Evolutionary conservation across 768 basidiomycete genomes (phyloP).

Genomic region (Glaciozyma antarctica): DNA sequence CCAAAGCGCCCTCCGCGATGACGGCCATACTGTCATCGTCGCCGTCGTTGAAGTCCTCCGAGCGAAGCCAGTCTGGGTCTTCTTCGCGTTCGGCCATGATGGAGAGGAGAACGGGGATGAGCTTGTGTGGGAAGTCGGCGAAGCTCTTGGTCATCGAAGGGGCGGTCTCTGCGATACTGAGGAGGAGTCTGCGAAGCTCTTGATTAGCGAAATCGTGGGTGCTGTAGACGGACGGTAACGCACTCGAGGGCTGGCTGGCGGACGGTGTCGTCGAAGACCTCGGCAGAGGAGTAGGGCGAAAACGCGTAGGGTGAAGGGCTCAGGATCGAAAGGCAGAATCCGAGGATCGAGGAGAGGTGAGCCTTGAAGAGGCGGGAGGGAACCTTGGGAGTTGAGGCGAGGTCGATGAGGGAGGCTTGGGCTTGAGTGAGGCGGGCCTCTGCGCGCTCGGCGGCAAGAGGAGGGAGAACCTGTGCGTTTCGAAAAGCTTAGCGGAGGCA

Average conservation of each 20-base stretch:
- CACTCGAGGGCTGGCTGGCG: not conserved
- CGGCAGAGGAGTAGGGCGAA: not conserved
- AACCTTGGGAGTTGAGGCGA: not conserved
- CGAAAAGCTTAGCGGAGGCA: not conserved
- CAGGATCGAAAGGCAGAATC: constrained; percentile 42
- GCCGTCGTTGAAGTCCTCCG: constrained; percentile 45
- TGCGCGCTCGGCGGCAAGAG: constrained; percentile 50
- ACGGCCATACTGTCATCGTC: constrained; percentile 55
- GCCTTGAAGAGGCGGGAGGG: constrained; percentile 52
- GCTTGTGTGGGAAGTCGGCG: constrained; percentile 58
- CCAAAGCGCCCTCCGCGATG: constrained; percentile 71
- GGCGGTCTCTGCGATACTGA: constrained; percentile 64
- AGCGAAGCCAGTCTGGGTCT: constrained; percentile 41
- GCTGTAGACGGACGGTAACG: not conserved
- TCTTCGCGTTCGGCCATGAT: constrained; percentile 71
- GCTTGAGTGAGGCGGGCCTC: not conserved
- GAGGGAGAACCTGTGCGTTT: constrained; percentile 48
- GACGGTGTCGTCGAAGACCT: not conserved
- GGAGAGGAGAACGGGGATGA: constrained; percentile 68
- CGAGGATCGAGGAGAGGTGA: constrained; percentile 57
- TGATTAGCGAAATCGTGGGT: constrained; percentile 30
- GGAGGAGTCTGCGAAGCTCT: constrained; percentile 71
- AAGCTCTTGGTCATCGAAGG: constrained; percentile 60
- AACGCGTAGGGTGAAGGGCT: not conserved
- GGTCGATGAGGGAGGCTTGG: not conserved